These are phyloP conservation scores for Hortiboletus flavorubellus DNA, from an alignment of 768 basidiomycete species.

Conservation along the genomic window DNA sequence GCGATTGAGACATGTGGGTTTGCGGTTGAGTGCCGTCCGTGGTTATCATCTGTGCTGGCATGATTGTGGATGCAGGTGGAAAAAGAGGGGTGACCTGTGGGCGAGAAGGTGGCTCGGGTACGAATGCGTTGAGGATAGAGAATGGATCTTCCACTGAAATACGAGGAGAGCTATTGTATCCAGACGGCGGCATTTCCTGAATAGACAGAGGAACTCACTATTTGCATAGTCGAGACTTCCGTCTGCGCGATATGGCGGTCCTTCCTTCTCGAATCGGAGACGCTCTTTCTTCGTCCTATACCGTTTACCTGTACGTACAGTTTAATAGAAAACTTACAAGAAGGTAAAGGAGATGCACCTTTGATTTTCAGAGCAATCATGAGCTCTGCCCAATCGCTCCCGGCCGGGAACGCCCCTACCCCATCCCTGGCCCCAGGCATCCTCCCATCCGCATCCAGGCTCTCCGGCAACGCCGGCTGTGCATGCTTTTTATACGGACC, in stretches of 20 bases:
- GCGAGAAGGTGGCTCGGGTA: conserved; percentile 53
- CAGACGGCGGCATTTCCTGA: neutral
- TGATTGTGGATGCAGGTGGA: conserved; percentile 35
- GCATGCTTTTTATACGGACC: conserved; percentile 53
- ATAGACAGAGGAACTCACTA: conserved; percentile 40
- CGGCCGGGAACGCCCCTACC: conserved; percentile 65
- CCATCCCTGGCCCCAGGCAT: conserved; percentile 78
- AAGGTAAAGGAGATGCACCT: conserved; percentile 38
- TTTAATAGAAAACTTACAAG: neutral
- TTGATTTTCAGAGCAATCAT: conserved; percentile 76
- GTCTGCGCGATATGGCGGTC: conserved; percentile 66
- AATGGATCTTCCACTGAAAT: conserved; percentile 75
- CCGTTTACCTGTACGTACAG: conserved; percentile 47
- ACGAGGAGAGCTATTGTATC: neutral
- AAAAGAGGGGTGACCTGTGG: conserved; percentile 60
- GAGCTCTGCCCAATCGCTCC: conserved; percentile 66
- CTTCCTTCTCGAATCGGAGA: conserved; percentile 70
- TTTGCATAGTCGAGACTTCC: conserved; percentile 77
- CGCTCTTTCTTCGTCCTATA: conserved; percentile 83
- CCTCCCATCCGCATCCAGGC: conserved; percentile 65
- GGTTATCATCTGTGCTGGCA: conserved; percentile 1
- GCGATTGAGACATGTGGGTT: neutral
- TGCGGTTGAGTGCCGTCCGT: conserved; percentile 1
- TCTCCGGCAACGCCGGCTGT: conserved; percentile 39
- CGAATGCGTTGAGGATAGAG: conserved; percentile 58